phyloP scores from a whole-genome alignment of 768 basidiomycete genomes.

The Naganishia randhawae region DNA sequence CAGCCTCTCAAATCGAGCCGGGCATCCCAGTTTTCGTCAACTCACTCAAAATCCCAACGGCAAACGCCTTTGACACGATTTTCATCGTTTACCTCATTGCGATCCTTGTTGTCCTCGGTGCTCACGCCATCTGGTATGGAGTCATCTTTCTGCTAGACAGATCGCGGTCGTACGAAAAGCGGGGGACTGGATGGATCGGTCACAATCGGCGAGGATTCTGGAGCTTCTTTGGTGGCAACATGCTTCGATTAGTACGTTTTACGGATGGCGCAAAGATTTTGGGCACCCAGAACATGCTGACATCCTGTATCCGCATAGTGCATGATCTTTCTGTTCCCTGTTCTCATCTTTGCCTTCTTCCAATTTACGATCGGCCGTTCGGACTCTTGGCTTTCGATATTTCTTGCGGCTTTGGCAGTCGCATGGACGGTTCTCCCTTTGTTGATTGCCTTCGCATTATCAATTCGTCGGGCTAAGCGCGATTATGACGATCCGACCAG shows the following conservation, averaged over 20 bases:
- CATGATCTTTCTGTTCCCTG: constrained; percentile 64
- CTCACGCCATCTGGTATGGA: constrained; percentile 59
- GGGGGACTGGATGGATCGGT: constrained; percentile 38
- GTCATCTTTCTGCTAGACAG: constrained; percentile 51
- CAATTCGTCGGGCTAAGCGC: constrained; percentile 56
- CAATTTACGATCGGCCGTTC: constrained; percentile 73
- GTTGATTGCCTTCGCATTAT: constrained; percentile 56
- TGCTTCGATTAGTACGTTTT: constrained; percentile 62
- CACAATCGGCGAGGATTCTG: constrained; percentile 36
- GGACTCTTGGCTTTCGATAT: constrained; percentile 79
- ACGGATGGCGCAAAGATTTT: background rate
- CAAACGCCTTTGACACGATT: constrained; percentile 86
- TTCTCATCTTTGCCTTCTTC: constrained; percentile 73
- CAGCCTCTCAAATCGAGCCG: constrained; percentile 57
- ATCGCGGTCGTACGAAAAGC: constrained; percentile 36
- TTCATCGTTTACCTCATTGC: constrained; percentile 71
- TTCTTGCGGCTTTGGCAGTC: constrained; percentile 71
- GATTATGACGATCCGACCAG: constrained; percentile 42
- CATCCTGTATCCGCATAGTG: constrained; percentile 52
- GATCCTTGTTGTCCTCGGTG: constrained; percentile 59
- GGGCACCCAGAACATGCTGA: background rate
- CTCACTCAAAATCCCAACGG: constrained; percentile 69
- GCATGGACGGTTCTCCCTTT: constrained; percentile 58
- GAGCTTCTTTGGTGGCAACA: constrained; percentile 44
- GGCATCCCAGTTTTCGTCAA: constrained; percentile 81